These are phyloP conservation scores for Debaryomycetaceae sp. DNA, from an alignment of 1,139 yeast genomes.

Conservation along the genomic window DNA sequence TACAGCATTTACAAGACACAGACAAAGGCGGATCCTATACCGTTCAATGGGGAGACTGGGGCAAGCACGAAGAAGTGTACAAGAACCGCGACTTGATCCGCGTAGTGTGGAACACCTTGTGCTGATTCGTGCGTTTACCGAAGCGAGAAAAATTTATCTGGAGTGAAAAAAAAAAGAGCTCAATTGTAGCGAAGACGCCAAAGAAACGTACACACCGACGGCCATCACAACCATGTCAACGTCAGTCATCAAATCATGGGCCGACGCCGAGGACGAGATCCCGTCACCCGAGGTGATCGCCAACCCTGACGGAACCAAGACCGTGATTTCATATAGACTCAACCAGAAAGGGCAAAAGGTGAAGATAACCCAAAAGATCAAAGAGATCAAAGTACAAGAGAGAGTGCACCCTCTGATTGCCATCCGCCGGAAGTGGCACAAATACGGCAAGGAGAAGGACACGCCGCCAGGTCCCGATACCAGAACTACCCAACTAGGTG, in stretches of 20 bases:
- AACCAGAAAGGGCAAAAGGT: constrained; percentile 81
- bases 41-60: constrained; percentile 21
- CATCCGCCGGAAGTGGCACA: constrained; percentile 65
- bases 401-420: constrained; percentile 77
- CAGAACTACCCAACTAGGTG: constrained; percentile 86
- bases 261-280: constrained; percentile 64
- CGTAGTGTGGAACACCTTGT: constrained; percentile 9
- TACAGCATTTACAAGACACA: constrained; percentile 13
- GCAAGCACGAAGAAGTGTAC: constrained; percentile 33
- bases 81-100: constrained; percentile 12
- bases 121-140: too few species aligned
- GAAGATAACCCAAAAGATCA: constrained; percentile 80
- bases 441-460: constrained; percentile 79
- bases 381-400: constrained; percentile 72
- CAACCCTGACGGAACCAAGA: constrained; percentile 85
- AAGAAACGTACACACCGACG: neutral
- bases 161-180: constrained; percentile 9
- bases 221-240: constrained; percentile 27
- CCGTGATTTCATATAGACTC: constrained; percentile 73
- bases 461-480: constrained; percentile 83
- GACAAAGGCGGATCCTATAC: neutral
- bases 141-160: constrained; percentile 9
- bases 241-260: constrained; percentile 52
- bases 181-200: constrained; percentile 2
- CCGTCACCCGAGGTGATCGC: constrained; percentile 66